Percentiles rank a stretch among this genome's conserved stretches.
Evolutionary conservation across 108 stramenopile species (phyloP).

Genomic region (Schizochytrium sp.): DNA sequence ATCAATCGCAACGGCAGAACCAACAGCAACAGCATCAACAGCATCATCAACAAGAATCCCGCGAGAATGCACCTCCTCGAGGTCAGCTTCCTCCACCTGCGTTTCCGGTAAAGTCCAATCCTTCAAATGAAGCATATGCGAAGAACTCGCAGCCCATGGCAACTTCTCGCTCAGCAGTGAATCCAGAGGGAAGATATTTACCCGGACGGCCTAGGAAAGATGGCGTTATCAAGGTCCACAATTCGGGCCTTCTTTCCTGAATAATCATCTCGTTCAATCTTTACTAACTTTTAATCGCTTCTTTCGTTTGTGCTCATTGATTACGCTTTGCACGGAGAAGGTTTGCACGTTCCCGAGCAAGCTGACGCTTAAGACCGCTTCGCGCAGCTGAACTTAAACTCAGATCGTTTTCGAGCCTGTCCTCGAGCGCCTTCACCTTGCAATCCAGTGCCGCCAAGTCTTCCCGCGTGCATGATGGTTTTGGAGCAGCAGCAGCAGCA

Average conservation of each 20-base stretch:
- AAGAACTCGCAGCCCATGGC: not conserved
- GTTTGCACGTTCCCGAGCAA: not conserved
- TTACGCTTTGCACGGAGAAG: not conserved
- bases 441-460: not conserved
- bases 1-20: not conserved
- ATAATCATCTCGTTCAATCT: too few species aligned
- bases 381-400: not conserved
- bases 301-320: not conserved
- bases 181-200: not conserved
- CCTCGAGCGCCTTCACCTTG: not conserved
- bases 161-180: not conserved
- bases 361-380: not conserved
- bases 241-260: not conserved
- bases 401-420: constrained; percentile 2
- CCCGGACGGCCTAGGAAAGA: not conserved
- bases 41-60: not conserved
- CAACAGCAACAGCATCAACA: not conserved
- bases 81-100: too few species aligned
- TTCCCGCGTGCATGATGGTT: not conserved
- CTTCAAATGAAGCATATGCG: not conserved
- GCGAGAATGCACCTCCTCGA: too few species aligned
- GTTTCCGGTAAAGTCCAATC: too few species aligned
- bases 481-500: not conserved
- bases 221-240: not conserved
- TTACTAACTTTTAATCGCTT: too few species aligned